Conservation (phyloP, 2,329 filamentous ascomycete genomes). For the Pezicula radicicola region DNA sequence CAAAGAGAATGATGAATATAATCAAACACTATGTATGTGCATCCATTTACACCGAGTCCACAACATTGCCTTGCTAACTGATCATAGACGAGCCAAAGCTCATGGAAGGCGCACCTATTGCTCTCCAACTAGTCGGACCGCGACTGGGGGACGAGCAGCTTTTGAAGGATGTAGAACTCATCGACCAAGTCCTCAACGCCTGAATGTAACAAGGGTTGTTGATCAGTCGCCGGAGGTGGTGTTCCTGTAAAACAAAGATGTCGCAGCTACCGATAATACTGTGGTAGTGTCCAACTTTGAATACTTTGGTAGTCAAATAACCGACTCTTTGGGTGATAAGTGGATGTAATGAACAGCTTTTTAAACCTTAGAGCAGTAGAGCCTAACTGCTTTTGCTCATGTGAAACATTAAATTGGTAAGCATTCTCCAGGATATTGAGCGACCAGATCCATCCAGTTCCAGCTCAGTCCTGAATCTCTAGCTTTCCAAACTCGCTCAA, state of each 20-base stretch:
- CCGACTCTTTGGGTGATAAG: too few relatives aligned
- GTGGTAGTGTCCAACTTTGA: too few relatives aligned
- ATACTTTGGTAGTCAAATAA: too few relatives aligned
- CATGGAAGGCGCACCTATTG: constrained; percentile 30
- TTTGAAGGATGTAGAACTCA: constrained; percentile 25
- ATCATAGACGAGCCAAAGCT: constrained; percentile 29
- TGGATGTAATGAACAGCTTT: too few relatives aligned
- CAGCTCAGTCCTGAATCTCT: constrained; percentile 23
- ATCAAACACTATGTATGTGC: constrained; percentile 28
- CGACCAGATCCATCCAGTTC: constrained; percentile 28
- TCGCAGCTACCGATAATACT: too few relatives aligned
- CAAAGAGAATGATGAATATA: constrained; percentile 21
- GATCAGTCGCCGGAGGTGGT: too few relatives aligned
- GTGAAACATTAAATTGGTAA: constrained; percentile 24
- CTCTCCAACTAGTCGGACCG: constrained; percentile 30
- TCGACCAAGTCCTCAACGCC: constrained; percentile 25
- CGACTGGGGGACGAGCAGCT: constrained; percentile 30
- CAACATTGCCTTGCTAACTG: constrained; percentile 4
- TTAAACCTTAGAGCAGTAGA: too few relatives aligned
- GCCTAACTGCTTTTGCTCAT: background rate
- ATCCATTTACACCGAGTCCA: background rate
- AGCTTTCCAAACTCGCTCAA: constrained; percentile 26
- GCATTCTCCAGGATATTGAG: constrained; percentile 25
- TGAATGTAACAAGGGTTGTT: background rate
- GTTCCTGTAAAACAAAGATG: too few relatives aligned